A percentile compares a stretch with the other conserved stretches of the same genome.
phyloP scores from a whole-genome alignment of 2,329 filamentous ascomycete genomes.

The Neonectria faginata region DNA sequence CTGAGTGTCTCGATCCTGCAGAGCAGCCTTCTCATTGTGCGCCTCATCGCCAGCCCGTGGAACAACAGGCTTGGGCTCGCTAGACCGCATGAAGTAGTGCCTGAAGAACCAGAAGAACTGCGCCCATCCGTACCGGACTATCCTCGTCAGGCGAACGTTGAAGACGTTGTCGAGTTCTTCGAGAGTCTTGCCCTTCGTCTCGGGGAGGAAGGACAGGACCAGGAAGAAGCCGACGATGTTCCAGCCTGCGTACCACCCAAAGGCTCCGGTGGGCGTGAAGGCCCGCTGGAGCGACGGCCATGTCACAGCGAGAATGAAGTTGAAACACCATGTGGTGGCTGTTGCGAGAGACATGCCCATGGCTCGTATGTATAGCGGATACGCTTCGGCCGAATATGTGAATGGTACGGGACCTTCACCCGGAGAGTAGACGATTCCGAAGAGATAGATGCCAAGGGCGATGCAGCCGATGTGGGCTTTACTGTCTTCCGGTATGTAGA shows the following conservation, averaged over 20 bases:
- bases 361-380: conserved; percentile 50
- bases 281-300: conserved; percentile 45
- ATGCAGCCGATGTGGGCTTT: conserved; percentile 45
- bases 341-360: conserved; percentile 51
- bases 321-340: conserved; percentile 53
- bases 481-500: conserved; percentile 41
- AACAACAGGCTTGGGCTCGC: conserved; percentile 32
- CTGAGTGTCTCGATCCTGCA: conserved; percentile 33
- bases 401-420: conserved; percentile 51
- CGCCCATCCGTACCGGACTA: conserved; percentile 44
- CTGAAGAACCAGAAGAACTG: conserved; percentile 43
- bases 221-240: conserved; percentile 58
- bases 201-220: conserved; percentile 61
- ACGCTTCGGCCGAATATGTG: conserved; percentile 51
- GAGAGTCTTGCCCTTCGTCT: conserved; percentile 61
- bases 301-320: conserved; percentile 46
- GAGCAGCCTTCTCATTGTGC: conserved; percentile 28
- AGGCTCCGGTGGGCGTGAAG: conserved; percentile 45
- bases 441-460: conserved; percentile 49
- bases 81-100: conserved; percentile 36
- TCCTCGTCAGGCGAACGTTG: conserved; percentile 49
- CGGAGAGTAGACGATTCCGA: conserved; percentile 48
- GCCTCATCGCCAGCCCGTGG: conserved; percentile 35
- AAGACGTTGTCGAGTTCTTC: conserved; percentile 62
- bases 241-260: conserved; percentile 59